These are phyloP conservation scores for Psidium guajava DNA, from an alignment of 345 rosid genomes.

Conservation along the genomic window DNA sequence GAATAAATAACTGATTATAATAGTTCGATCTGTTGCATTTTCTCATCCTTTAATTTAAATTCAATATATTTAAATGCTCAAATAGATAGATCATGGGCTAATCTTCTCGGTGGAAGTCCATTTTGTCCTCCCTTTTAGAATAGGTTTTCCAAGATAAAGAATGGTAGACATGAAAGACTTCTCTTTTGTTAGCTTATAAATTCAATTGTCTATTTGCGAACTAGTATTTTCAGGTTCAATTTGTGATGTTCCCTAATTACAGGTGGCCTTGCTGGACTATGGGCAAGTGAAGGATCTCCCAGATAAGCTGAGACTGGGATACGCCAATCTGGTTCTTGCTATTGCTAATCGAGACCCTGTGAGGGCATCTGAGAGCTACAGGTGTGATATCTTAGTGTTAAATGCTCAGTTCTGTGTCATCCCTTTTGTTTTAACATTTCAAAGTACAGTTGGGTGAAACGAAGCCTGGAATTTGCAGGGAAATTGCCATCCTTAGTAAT, in stretches of 20 bases:
- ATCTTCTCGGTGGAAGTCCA: not conserved
- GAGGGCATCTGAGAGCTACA: constrained; percentile 57
- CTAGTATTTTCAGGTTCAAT: constrained; percentile 1
- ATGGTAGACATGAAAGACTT: not conserved
- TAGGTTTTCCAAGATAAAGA: not conserved
- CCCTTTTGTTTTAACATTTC: not conserved
- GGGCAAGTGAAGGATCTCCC: constrained; percentile 99
- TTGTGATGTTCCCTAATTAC: constrained; percentile 8
- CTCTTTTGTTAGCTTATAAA: not conserved
- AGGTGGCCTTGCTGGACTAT: constrained; percentile 92
- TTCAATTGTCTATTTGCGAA: not conserved
- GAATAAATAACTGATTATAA: not conserved
- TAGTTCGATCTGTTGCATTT: not conserved
- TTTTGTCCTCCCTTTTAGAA: not conserved
- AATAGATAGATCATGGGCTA: not conserved
- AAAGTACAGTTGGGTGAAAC: not conserved
- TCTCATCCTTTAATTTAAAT: not conserved
- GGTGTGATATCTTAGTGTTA: constrained; percentile 24
- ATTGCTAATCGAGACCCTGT: constrained; percentile 63
- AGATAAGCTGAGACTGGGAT: constrained; percentile 66
- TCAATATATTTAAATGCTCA: not conserved
- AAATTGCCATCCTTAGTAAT: not conserved
- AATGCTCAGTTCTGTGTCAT: not conserved
- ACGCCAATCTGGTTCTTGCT: constrained; percentile 80
- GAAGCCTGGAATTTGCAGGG: not conserved